These are phyloP conservation scores for Monascus ruber DNA, from an alignment of 2,329 filamentous ascomycete genomes.

Conservation along the genomic window DNA sequence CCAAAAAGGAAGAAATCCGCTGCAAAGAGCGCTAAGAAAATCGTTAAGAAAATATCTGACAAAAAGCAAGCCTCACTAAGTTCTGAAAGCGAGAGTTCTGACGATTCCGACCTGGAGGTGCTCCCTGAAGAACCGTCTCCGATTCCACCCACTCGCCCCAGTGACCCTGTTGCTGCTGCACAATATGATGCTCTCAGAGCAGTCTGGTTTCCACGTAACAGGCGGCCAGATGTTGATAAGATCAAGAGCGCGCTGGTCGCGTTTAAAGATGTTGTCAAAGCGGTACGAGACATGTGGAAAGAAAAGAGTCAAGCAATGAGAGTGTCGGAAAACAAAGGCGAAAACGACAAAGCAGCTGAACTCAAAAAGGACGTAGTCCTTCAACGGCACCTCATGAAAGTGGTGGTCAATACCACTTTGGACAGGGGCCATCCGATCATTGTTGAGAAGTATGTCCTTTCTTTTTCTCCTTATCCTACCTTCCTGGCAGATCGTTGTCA, in stretches of 20 bases:
- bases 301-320: constrained; percentile 44
- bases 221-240: constrained; percentile 37
- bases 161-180: constrained; percentile 41
- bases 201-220: constrained; percentile 48
- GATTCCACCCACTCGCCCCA: constrained; percentile 41
- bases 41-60: constrained; percentile 11
- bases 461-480: constrained; percentile 8
- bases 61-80: constrained; percentile 30
- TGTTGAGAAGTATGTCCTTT: constrained; percentile 38
- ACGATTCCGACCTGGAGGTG: constrained; percentile 40
- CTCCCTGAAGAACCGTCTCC: constrained; percentile 45
- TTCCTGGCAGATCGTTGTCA: constrained; percentile 15
- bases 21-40: constrained; percentile 12
- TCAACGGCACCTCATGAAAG: constrained; percentile 47
- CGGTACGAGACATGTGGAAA: constrained; percentile 52
- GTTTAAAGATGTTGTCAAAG: constrained; percentile 49
- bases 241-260: constrained; percentile 45
- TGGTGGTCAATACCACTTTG: constrained; percentile 34
- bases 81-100: constrained; percentile 39
- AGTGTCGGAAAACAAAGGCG: constrained; percentile 47
- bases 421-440: constrained; percentile 36
- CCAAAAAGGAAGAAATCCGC: constrained; percentile 10
- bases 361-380: constrained; percentile 47
- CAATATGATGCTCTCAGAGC: constrained; percentile 51
- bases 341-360: constrained; percentile 41